Percentiles rank a stretch among this genome's conserved stretches.
Conservation (phyloP, 106 monocot species). For the Acorus gramineus region DNA sequence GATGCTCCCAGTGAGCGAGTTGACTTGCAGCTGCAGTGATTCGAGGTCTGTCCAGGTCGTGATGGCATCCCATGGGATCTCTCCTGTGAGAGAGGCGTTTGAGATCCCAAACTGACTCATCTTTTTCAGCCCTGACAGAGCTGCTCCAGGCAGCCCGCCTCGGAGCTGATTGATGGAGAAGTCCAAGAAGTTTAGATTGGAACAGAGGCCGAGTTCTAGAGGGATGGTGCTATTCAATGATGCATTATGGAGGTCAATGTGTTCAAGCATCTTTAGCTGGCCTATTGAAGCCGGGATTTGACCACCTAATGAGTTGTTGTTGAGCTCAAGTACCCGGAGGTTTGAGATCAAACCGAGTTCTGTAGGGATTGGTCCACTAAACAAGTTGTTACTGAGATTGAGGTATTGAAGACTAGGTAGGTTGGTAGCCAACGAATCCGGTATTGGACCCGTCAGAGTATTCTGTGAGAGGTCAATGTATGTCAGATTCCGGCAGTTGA, state of each 20-base stretch:
- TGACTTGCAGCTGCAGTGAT: constrained; percentile 38
- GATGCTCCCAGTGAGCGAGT: constrained; percentile 30
- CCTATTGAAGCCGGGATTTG: constrained; percentile 43
- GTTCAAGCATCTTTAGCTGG: constrained; percentile 24
- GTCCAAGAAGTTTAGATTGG: constrained; percentile 32
- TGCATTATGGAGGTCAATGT: constrained; percentile 13
- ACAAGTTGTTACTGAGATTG: constrained; percentile 42
- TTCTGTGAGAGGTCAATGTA: constrained; percentile 47
- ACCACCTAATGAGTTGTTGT: constrained; percentile 28
- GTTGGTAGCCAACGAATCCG: constrained; percentile 12
- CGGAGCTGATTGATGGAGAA: constrained; percentile 32
- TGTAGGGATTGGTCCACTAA: constrained; percentile 36
- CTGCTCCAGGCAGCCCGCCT: constrained; percentile 22
- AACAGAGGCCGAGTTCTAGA: constrained; percentile 35
- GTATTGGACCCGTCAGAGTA: constrained; percentile 30
- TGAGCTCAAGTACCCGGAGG: constrained; percentile 29
- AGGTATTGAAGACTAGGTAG: constrained; percentile 37
- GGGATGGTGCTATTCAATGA: constrained; percentile 39
- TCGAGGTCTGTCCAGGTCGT: constrained; percentile 35
- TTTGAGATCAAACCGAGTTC: constrained; percentile 20
- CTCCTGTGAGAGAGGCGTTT: constrained; percentile 26
- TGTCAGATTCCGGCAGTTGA: constrained; percentile 40
- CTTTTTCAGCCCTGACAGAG: constrained; percentile 26
- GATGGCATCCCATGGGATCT: constrained; percentile 26
- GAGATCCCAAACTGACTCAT: constrained; percentile 43